These are phyloP conservation scores for Cadophora sp. DNA, from an alignment of 2,329 filamentous ascomycete genomes.

Conservation along the genomic window DNA sequence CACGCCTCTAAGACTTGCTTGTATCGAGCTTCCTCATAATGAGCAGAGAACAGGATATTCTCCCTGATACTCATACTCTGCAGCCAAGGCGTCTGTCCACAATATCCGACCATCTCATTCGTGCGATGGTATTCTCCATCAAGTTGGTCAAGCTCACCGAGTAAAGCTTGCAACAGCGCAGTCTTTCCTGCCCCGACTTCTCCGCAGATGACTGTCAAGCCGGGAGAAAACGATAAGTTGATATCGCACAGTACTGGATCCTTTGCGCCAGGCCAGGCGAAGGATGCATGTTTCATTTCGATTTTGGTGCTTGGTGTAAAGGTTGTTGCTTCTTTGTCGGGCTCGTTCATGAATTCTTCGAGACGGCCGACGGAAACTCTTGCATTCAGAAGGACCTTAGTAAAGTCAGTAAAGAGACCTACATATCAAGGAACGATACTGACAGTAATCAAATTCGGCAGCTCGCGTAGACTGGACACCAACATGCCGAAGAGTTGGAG, in stretches of 20 bases:
- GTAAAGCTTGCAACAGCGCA: conserved; percentile 44
- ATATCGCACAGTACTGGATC: conserved; percentile 61
- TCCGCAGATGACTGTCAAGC: conserved; percentile 67
- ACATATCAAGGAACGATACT: background rate
- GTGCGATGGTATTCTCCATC: conserved; percentile 52
- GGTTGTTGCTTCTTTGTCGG: conserved; percentile 67
- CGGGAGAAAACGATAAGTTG: conserved; percentile 58
- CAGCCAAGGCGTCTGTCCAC: conserved; percentile 70
- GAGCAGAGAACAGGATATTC: conserved; percentile 69
- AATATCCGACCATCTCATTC: conserved; percentile 66
- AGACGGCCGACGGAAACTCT: conserved; percentile 83
- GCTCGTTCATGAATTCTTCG: conserved; percentile 85
- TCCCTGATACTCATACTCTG: conserved; percentile 74
- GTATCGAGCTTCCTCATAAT: conserved; percentile 73
- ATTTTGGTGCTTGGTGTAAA: conserved; percentile 42
- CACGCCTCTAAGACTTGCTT: conserved; percentile 72
- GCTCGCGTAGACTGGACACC: conserved; percentile 73
- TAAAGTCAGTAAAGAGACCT: background rate
- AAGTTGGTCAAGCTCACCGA: conserved; percentile 43
- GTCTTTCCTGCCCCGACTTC: conserved; percentile 70
- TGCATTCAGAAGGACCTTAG: conserved; percentile 69
- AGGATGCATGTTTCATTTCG: conserved; percentile 69
- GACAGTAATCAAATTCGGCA: conserved; percentile 77
- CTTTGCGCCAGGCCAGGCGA: conserved; percentile 77
- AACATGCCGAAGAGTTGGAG: conserved; percentile 81